These are phyloP conservation scores for Microdochium bolleyi DNA, from an alignment of 2,329 filamentous ascomycete species.

Conservation along the genomic window DNA sequence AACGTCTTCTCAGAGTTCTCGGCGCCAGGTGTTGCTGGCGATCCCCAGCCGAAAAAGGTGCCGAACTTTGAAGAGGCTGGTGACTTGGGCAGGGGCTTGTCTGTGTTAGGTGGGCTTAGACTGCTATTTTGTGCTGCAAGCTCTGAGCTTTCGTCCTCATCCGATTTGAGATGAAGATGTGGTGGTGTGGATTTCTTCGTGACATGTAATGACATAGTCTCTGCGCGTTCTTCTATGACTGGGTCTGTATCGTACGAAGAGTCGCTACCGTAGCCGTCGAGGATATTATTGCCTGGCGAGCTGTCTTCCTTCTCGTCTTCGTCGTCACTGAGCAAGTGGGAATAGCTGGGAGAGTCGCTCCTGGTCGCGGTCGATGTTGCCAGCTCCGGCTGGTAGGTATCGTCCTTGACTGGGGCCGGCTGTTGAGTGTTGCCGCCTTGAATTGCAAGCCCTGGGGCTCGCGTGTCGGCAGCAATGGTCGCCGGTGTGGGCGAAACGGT, in stretches of 20 bases:
- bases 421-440: slow-evolving; percentile 5
- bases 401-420: slow-evolving; percentile 1
- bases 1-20: slow-evolving; percentile 40
- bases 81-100: slow-evolving; percentile 48
- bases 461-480: not conserved
- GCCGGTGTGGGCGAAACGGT: not conserved
- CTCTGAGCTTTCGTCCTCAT: slow-evolving; percentile 17
- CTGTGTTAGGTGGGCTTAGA: slow-evolving; percentile 29
- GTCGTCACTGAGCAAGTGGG: slow-evolving; percentile 21
- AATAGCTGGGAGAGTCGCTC: slow-evolving; percentile 13
- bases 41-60: slow-evolving; percentile 46
- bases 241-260: slow-evolving; percentile 22
- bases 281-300: slow-evolving; percentile 20
- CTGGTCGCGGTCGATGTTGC: not conserved
- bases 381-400: slow-evolving; percentile 23
- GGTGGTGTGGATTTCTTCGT: slow-evolving; percentile 41
- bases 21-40: slow-evolving; percentile 35
- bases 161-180: slow-evolving; percentile 40
- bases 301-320: slow-evolving; percentile 25
- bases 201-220: slow-evolving; percentile 38
- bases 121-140: slow-evolving; percentile 14
- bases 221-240: slow-evolving; percentile 25
- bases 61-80: slow-evolving; percentile 40
- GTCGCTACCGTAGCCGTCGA: slow-evolving; percentile 23
- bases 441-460: not conserved